Percentiles rank a stretch among this genome's conserved stretches.
Conservation (phyloP, 208 protist genomes). For the Wallacemonas sp. region DNA sequence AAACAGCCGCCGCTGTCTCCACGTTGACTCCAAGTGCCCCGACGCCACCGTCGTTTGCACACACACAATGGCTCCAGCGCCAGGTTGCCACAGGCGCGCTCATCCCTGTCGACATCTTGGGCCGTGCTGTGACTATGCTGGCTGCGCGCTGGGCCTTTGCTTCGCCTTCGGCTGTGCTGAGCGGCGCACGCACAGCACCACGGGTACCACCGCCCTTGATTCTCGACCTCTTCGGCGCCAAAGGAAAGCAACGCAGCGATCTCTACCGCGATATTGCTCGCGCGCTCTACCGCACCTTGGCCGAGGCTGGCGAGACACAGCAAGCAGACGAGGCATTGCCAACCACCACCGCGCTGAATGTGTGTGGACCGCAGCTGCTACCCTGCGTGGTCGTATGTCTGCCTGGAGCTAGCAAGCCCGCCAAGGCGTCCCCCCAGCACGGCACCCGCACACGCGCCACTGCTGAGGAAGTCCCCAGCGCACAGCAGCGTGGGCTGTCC, state of each 20-base stretch:
- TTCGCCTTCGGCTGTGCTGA: neutral
- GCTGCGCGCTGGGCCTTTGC: constrained; percentile 31
- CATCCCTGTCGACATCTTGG: constrained; percentile 53
- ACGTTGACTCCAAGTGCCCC: too few species aligned
- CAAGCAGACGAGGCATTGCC: too few species aligned
- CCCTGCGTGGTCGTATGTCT: constrained; percentile 7
- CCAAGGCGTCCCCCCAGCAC: too few species aligned
- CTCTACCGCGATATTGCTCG: constrained; percentile 7
- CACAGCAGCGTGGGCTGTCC: neutral
- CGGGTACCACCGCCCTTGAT: constrained; percentile 6
- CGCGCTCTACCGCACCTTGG: neutral
- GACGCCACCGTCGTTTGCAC: constrained; percentile 46
- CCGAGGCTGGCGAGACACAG: neutral
- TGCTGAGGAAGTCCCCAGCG: neutral
- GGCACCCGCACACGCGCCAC: neutral
- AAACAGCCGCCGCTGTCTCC: too few species aligned
- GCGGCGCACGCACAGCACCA: neutral
- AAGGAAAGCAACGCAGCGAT: neutral
- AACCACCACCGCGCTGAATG: too few species aligned
- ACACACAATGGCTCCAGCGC: constrained; percentile 83
- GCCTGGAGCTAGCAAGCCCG: too few species aligned
- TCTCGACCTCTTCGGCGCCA: constrained; percentile 21
- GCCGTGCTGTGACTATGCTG: constrained; percentile 29
- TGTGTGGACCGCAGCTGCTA: neutral
- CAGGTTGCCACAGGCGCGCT: constrained; percentile 63